These are phyloP conservation scores for Arabis hirsuta DNA, from an alignment of 345 rosid species.

Conservation along the genomic window DNA sequence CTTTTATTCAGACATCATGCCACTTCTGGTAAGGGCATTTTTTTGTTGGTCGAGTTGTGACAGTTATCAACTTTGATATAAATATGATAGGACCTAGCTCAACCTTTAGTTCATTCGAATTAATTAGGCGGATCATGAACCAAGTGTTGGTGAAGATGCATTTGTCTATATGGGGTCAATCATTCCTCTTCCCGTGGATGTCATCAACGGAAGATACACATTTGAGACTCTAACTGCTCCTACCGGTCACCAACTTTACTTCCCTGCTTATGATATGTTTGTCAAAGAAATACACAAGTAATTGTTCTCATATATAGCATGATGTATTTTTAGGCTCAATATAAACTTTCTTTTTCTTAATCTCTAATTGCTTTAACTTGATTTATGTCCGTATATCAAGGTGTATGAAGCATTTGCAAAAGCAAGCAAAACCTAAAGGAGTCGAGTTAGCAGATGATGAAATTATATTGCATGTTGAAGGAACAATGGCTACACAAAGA, in stretches of 20 bases:
- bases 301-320: background rate
- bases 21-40: slow-evolving; percentile 72
- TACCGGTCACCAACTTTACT: slow-evolving; percentile 68
- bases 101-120: slow-evolving; percentile 18
- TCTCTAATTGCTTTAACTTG: background rate
- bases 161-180: slow-evolving; percentile 78
- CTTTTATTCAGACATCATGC: slow-evolving; percentile 88
- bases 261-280: slow-evolving; percentile 79
- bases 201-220: slow-evolving; percentile 73
- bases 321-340: background rate
- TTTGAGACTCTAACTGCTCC: slow-evolving; percentile 86
- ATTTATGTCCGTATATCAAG: slow-evolving; percentile 38
- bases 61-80: background rate
- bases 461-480: slow-evolving; percentile 85
- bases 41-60: background rate
- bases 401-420: slow-evolving; percentile 73
- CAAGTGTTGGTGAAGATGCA: slow-evolving; percentile 79
- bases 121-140: slow-evolving; percentile 70
- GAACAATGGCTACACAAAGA: slow-evolving; percentile 80
- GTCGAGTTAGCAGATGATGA: slow-evolving; percentile 82
- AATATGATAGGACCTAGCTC: background rate
- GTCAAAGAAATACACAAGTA: slow-evolving; percentile 79
- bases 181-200: slow-evolving; percentile 71
- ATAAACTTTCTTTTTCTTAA: background rate
- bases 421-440: slow-evolving; percentile 71